Conservation (phyloP, 1,139 yeast genomes). For the Geotrichum citri-aurantii region DNA sequence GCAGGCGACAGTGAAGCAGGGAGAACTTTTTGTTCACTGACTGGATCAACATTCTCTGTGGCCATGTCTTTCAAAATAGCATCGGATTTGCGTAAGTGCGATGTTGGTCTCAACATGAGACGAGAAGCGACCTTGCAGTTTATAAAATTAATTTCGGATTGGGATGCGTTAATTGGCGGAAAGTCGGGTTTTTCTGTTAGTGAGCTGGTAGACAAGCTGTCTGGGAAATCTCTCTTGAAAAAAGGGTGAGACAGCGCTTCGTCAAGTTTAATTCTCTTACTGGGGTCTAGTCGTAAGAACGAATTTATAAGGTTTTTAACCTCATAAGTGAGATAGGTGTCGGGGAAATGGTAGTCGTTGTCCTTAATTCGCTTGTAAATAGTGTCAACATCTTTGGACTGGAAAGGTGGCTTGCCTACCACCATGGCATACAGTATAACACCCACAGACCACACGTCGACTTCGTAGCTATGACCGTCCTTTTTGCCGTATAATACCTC, state of each 20-base stretch:
- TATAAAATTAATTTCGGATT: conserved; percentile 65
- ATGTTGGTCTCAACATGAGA: conserved; percentile 49
- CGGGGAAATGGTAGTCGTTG: conserved; percentile 77
- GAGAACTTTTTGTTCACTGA: conserved; percentile 38
- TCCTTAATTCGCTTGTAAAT: conserved; percentile 87
- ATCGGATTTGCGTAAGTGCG: neutral
- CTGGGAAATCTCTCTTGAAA: conserved; percentile 81
- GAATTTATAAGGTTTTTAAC: conserved; percentile 68
- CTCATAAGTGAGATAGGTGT: conserved; percentile 62
- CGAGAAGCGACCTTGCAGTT: conserved; percentile 38
- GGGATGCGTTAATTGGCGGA: conserved; percentile 49
- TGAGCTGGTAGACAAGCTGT: conserved; percentile 47
- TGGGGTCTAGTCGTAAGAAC: conserved; percentile 71
- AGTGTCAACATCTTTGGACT: conserved; percentile 87
- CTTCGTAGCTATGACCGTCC: conserved; percentile 89
- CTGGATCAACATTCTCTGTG: neutral
- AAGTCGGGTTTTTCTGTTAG: conserved; percentile 59
- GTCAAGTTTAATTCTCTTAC: conserved; percentile 72
- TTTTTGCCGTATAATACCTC: conserved; percentile 87
- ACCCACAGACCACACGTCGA: conserved; percentile 96
- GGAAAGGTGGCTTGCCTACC: conserved; percentile 94
- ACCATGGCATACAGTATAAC: conserved; percentile 89
- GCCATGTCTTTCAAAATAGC: conserved; percentile 5
- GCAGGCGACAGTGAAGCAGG: conserved; percentile 92
- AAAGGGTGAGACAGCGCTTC: conserved; percentile 69